Evolutionary conservation across 2,329 filamentous ascomycete species (phyloP).

Genomic region (Chrysosporium queenslandicum): DNA sequence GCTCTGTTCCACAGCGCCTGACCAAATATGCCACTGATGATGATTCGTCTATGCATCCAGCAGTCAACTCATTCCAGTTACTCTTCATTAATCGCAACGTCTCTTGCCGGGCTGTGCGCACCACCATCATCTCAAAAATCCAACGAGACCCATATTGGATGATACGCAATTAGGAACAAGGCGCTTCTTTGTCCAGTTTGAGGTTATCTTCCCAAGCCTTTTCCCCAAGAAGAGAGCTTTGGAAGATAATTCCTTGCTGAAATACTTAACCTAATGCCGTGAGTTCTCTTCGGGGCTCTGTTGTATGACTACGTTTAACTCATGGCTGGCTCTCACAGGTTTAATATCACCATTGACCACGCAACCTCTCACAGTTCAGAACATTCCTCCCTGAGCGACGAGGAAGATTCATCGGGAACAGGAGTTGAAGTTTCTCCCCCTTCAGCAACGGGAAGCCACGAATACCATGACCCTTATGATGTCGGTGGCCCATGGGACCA

Average conservation of each 20-base stretch:
- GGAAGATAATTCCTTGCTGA: background rate
- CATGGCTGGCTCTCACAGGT: background rate
- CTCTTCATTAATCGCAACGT: background rate
- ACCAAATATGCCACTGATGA: background rate
- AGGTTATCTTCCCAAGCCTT: slow-evolving; percentile 2
- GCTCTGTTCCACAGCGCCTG: background rate
- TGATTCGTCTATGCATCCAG: background rate
- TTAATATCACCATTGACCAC: slow-evolving; percentile 10
- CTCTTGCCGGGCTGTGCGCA: background rate
- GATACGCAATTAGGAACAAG: background rate
- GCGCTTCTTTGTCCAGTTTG: background rate
- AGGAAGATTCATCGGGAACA: slow-evolving; percentile 34
- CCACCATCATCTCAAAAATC: background rate
- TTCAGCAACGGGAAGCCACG: slow-evolving; percentile 34
- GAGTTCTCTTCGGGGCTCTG: background rate
- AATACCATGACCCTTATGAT: slow-evolving; percentile 30
- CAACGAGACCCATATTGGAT: background rate
- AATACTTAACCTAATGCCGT: background rate
- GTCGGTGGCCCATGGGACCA: slow-evolving; percentile 28
- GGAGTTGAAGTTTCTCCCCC: slow-evolving; percentile 36
- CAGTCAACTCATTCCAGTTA: background rate
- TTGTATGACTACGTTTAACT: background rate
- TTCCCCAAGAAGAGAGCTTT: background rate
- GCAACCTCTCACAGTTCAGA: slow-evolving; percentile 9
- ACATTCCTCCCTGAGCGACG: slow-evolving; percentile 25